A percentile compares a stretch with the other conserved stretches of the same genome.
These are phyloP conservation scores for Aspergillus candidus DNA, from an alignment of 2,329 filamentous ascomycete species.

Conservation along the genomic window DNA sequence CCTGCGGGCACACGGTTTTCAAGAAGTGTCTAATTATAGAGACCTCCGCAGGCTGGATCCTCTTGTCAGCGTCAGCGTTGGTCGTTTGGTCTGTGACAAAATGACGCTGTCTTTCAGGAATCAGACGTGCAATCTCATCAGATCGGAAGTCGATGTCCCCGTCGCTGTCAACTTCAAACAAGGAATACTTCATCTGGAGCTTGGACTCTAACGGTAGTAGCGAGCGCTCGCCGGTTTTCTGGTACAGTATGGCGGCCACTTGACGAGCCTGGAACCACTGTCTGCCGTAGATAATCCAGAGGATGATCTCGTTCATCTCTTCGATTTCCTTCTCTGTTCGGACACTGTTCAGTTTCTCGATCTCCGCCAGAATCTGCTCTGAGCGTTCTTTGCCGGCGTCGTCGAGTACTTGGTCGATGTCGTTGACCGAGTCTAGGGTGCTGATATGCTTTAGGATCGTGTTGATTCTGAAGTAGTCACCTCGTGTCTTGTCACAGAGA, in stretches of 20 bases:
- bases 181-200: conserved; percentile 15
- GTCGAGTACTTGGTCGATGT: conserved; percentile 21
- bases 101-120: conserved; percentile 5
- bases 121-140: conserved; percentile 10
- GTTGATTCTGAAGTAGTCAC: conserved; percentile 24
- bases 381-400: conserved; percentile 18
- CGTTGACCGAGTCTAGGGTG: conserved; percentile 20
- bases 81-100: background rate
- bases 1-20: conserved; percentile 19
- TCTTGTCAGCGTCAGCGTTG: background rate
- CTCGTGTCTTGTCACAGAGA: conserved; percentile 16
- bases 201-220: conserved; percentile 17
- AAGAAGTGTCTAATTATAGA: conserved; percentile 22
- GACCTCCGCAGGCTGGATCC: conserved; percentile 12
- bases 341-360: conserved; percentile 18
- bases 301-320: conserved; percentile 25
- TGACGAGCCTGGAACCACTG: conserved; percentile 12
- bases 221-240: conserved; percentile 19
- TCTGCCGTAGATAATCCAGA: conserved; percentile 20
- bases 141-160: conserved; percentile 16
- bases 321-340: conserved; percentile 19
- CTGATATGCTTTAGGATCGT: conserved; percentile 21
- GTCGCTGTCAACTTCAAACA: conserved; percentile 18
- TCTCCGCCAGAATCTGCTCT: conserved; percentile 21
- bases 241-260: conserved; percentile 18